phyloP scores from a whole-genome alignment of 2,329 filamentous ascomycete species.

The Amphichorda felina region DNA sequence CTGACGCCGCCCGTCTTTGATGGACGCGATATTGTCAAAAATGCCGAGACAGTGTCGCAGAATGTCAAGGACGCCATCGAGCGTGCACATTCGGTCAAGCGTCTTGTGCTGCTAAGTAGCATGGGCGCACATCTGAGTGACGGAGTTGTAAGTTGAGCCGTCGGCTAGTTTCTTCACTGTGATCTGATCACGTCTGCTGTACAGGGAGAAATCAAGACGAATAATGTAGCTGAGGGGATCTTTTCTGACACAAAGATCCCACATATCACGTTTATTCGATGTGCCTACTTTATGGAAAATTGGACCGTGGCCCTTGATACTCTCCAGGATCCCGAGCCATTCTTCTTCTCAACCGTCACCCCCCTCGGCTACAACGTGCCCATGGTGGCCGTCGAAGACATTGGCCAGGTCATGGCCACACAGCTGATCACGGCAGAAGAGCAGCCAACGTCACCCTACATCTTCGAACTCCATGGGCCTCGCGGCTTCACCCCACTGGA shows the following conservation, averaged over 20 bases:
- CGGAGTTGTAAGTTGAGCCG: conserved; percentile 7
- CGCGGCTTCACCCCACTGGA: conserved; percentile 14
- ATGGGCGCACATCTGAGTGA: conserved; percentile 11
- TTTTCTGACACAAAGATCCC: conserved; percentile 7
- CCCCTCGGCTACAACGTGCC: conserved; percentile 17
- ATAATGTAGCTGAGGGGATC: conserved; percentile 18
- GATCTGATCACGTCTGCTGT: background rate
- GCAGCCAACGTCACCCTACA: conserved; percentile 9
- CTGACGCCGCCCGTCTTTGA: conserved; percentile 17
- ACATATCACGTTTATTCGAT: conserved; percentile 18
- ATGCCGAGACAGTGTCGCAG: conserved; percentile 10
- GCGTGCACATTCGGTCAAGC: conserved; percentile 8
- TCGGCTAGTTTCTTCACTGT: no score
- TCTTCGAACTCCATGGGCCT: conserved; percentile 19
- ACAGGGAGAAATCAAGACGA: conserved; percentile 23
- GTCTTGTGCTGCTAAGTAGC: conserved; percentile 11
- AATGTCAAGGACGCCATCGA: conserved; percentile 9
- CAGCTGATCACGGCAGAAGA: background rate
- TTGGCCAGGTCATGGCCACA: conserved; percentile 7
- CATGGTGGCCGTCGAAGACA: conserved; percentile 16
- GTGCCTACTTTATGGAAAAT: conserved; percentile 26
- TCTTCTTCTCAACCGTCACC: conserved; percentile 20
- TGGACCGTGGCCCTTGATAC: conserved; percentile 17
- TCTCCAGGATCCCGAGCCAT: conserved; percentile 11
- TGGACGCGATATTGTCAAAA: conserved; percentile 10